Percentiles rank a stretch among this genome's conserved stretches.
Conservation (phyloP, 164 flowering plant genomes). For the Chloranthus sessilifolius region DNA sequence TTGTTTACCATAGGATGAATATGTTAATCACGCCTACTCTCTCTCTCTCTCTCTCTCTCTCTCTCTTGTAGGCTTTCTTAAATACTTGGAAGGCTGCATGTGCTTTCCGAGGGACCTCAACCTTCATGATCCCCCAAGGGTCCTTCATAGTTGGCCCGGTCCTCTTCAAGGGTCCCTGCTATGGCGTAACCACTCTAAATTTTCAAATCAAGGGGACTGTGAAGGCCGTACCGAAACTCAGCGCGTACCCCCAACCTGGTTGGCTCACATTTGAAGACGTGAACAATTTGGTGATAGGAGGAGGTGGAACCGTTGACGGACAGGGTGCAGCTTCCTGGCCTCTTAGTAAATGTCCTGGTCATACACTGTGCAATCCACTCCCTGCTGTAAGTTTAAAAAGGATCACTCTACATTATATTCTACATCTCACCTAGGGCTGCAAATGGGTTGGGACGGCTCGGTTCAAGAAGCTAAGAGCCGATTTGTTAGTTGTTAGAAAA, state of each 20-base stretch:
- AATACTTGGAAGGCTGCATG: conserved; percentile 10
- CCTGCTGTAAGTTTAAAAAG: conserved; percentile 13
- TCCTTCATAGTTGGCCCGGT: conserved; percentile 7
- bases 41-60: too few relatives aligned
- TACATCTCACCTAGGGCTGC: too few relatives aligned
- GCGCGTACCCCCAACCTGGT: neutral
- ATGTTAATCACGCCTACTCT: too few relatives aligned
- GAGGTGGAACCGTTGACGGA: conserved; percentile 11
- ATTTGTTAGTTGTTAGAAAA: neutral
- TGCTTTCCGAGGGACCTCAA: neutral
- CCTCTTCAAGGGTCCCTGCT: conserved; percentile 7
- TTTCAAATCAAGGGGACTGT: conserved; percentile 2
- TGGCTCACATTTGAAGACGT: conserved; percentile 7
- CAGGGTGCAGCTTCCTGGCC: conserved; percentile 9
- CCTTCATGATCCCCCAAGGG: neutral
- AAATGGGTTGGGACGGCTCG: too few relatives aligned
- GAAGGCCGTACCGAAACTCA: conserved; percentile 1
- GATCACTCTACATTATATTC: too few relatives aligned
- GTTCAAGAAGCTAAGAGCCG: too few relatives aligned
- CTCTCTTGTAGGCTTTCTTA: conserved; percentile 6
- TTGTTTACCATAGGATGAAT: too few relatives aligned
- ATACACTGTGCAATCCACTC: neutral
- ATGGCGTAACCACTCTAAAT: neutral
- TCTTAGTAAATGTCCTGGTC: neutral
- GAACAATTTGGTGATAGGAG: neutral